phyloP scores from a whole-genome alignment of 495 filamentous ascomycete genomes.

The Trichoderma erinaceum region DNA sequence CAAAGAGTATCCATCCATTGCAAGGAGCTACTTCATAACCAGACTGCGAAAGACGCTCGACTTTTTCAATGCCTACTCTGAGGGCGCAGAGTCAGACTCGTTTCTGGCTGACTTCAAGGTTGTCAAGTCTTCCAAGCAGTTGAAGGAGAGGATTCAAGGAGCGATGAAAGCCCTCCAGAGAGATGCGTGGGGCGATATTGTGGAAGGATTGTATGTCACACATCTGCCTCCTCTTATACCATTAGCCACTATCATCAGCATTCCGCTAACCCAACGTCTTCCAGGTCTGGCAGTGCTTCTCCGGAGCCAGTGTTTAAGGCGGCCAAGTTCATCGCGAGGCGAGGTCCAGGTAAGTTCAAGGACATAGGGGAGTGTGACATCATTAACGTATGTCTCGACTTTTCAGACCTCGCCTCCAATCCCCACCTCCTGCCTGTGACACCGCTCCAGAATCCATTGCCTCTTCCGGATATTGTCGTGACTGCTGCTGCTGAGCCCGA shows the following conservation, averaged over 20 bases:
- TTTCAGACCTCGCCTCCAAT: slow-evolving; percentile 3
- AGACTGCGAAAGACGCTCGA: background rate
- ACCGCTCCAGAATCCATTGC: background rate
- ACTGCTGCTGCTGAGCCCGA: background rate
- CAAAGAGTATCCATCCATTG: background rate
- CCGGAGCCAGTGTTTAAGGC: slow-evolving; percentile 2
- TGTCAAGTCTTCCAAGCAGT: slow-evolving; percentile 5
- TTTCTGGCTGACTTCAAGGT: background rate
- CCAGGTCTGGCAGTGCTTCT: background rate
- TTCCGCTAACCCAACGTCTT: background rate
- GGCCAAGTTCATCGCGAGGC: slow-evolving; percentile 1
- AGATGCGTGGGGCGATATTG: background rate
- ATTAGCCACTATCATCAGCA: background rate
- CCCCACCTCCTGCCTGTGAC: background rate
- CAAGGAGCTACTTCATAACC: background rate
- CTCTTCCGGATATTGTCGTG: background rate
- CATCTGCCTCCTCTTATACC: background rate
- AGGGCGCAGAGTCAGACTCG: background rate
- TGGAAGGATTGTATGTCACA: background rate
- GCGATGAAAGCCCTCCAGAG: background rate
- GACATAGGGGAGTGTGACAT: background rate
- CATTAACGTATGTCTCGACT: slow-evolving; percentile 12
- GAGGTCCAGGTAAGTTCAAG: slow-evolving; percentile 1
- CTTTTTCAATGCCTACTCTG: background rate
- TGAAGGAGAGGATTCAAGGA: background rate